A percentile compares a stretch with the other conserved stretches of the same genome.
phyloP scores from a whole-genome alignment of 768 basidiomycete genomes.

The Russula ochroleuca region DNA sequence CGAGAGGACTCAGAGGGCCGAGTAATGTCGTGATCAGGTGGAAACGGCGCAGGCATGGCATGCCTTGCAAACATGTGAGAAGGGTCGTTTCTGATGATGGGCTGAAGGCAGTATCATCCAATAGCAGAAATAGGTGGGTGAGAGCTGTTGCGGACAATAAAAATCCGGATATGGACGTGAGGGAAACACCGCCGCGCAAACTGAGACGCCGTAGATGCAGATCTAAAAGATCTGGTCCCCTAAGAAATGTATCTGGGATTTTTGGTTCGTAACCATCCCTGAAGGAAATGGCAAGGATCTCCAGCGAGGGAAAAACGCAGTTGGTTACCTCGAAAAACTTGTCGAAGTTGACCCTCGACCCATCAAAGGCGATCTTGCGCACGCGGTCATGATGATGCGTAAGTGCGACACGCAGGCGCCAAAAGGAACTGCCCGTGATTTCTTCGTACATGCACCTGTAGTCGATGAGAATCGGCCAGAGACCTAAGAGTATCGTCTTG shows the following conservation, averaged over 20 bases:
- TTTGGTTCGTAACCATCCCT: rapidly evolving
- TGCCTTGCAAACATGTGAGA: neutral
- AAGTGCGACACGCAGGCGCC: neutral
- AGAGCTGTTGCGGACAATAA: slow-evolving; percentile 9
- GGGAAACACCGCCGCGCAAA: neutral
- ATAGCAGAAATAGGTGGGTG: neutral
- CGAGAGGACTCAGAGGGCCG: too few species aligned
- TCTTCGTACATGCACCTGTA: too few species aligned
- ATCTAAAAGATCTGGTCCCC: neutral
- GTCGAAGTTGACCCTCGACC: too few species aligned
- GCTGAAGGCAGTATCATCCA: too few species aligned
- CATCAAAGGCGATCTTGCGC: neutral
- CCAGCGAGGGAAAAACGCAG: neutral
- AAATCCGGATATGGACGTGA: neutral
- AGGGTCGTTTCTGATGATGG: neutral
- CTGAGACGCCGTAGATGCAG: neutral
- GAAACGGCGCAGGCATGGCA: neutral
- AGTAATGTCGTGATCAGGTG: neutral
- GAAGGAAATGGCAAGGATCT: neutral
- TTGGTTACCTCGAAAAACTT: neutral
- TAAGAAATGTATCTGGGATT: neutral
- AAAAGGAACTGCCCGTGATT: too few species aligned
- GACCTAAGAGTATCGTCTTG: too few species aligned
- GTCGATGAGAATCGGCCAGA: too few species aligned
- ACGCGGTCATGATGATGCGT: neutral